These are phyloP conservation scores for Funneliformis mosseae DNA, from an alignment of 192 early-diverging fungal species.

Conservation along the genomic window DNA sequence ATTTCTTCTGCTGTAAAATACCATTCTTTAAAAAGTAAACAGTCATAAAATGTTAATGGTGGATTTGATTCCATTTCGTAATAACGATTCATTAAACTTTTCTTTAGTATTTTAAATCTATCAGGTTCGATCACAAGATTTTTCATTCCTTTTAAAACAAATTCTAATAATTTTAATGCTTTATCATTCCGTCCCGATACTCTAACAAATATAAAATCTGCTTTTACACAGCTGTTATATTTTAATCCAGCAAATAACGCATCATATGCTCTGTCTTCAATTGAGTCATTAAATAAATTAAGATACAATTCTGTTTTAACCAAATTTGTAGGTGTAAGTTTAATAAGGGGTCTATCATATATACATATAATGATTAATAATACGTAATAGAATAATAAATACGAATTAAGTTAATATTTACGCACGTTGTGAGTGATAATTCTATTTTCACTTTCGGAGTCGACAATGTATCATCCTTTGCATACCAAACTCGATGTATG, in stretches of 20 bases:
- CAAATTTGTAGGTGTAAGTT: slow-evolving; percentile 75
- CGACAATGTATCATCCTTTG: slow-evolving; percentile 92
- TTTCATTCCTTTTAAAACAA: slow-evolving; percentile 70
- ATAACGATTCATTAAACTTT: slow-evolving; percentile 70
- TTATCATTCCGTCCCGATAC: slow-evolving; percentile 92
- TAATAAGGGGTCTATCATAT: slow-evolving; percentile 62
- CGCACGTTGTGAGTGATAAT: slow-evolving; percentile 53
- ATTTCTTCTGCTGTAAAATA: slow-evolving; percentile 76
- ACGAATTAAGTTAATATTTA: not conserved
- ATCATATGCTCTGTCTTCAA: slow-evolving; percentile 88
- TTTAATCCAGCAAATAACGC: slow-evolving; percentile 86
- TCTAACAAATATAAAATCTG: slow-evolving; percentile 70
- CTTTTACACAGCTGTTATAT: slow-evolving; percentile 70
- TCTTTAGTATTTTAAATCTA: slow-evolving; percentile 81
- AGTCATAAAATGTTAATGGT: slow-evolving; percentile 73
- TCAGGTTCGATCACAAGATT: slow-evolving; percentile 62
- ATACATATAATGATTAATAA: not conserved
- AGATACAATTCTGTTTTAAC: slow-evolving; percentile 73
- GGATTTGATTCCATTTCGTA: slow-evolving; percentile 77
- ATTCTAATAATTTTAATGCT: slow-evolving; percentile 66
- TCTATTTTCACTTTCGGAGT: slow-evolving; percentile 87
- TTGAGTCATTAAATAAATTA: slow-evolving; percentile 76
- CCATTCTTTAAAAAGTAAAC: slow-evolving; percentile 77
- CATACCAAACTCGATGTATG: slow-evolving; percentile 81
- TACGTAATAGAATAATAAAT: no score